These are phyloP conservation scores for Yamadazyma aaseri DNA, from an alignment of 1,139 yeast species.

Conservation along the genomic window DNA sequence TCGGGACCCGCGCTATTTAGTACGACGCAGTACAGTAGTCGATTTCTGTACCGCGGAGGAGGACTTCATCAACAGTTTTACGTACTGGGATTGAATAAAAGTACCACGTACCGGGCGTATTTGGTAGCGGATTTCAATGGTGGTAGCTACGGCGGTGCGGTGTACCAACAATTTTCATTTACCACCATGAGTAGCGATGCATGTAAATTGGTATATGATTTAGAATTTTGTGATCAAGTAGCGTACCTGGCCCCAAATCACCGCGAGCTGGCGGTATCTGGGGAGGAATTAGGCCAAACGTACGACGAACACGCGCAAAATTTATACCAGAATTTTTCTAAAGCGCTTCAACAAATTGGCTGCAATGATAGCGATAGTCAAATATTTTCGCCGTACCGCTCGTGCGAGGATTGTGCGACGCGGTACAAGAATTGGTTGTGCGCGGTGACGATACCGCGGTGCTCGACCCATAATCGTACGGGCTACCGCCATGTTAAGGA, in stretches of 20 bases:
- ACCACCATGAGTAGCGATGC: slow-evolving; percentile 55
- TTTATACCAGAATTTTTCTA: slow-evolving; percentile 64
- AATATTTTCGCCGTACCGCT: slow-evolving; percentile 66
- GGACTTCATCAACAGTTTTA: slow-evolving; percentile 59
- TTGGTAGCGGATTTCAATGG: slow-evolving; percentile 52
- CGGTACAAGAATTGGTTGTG: slow-evolving; percentile 90
- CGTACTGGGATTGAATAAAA: slow-evolving; percentile 57
- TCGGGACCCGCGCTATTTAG: slow-evolving; percentile 41
- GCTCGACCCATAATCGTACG: slow-evolving; percentile 51
- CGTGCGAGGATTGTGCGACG: slow-evolving; percentile 69
- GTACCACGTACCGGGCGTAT: slow-evolving; percentile 66
- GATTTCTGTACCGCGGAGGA: slow-evolving; percentile 50
- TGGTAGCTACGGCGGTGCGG: slow-evolving; percentile 58
- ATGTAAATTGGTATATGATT: slow-evolving; percentile 72
- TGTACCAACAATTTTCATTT: slow-evolving; percentile 60
- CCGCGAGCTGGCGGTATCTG: too few relatives aligned
- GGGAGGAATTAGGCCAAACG: slow-evolving; percentile 24
- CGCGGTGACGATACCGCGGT: slow-evolving; percentile 86
- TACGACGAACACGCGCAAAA: slow-evolving; percentile 66
- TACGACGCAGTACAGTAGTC: slow-evolving; percentile 25
- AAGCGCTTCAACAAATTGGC: slow-evolving; percentile 72
- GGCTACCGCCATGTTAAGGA: slow-evolving; percentile 49
- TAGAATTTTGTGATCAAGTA: slow-evolving; percentile 75
- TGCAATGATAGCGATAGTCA: slow-evolving; percentile 76
- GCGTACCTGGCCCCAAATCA: slow-evolving; percentile 89